phyloP scores from a whole-genome alignment of 306 rosid genomes.

The Vachellia pachyceras region DNA sequence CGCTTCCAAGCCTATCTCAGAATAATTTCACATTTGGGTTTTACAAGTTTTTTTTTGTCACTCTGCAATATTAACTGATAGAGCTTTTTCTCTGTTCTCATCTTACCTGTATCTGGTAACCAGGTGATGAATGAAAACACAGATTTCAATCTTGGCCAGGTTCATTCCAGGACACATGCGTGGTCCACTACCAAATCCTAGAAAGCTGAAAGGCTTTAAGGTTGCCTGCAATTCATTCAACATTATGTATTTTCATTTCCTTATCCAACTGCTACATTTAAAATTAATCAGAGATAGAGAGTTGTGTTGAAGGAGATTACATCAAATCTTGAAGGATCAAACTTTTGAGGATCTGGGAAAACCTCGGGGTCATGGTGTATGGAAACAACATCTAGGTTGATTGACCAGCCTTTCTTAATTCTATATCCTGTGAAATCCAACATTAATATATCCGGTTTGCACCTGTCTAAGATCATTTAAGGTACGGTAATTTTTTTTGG shows the following conservation, averaged over 20 bases:
- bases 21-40: too few species aligned
- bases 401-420: conserved; percentile 84
- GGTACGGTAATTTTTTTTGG: too few species aligned
- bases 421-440: conserved; percentile 58
- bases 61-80: too few species aligned
- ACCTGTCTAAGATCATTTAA: too few species aligned
- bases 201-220: conserved; percentile 71
- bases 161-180: conserved; percentile 95
- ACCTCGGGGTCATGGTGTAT: conserved; percentile 75
- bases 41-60: too few species aligned
- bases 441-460: neutral
- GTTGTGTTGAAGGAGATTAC: conserved; percentile 43
- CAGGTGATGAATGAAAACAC: conserved; percentile 78
- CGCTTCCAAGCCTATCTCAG: too few species aligned
- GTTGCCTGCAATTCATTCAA: conserved; percentile 55
- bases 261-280: too few species aligned
- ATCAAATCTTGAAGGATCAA: conserved; percentile 86
- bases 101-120: conserved; percentile 79
- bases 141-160: conserved; percentile 83
- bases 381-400: conserved; percentile 84
- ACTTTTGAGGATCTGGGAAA: conserved; percentile 69
- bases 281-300: too few species aligned
- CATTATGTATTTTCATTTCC: neutral
- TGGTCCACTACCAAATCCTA: conserved; percentile 90
- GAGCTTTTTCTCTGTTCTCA: neutral